Percentiles rank a stretch among this genome's conserved stretches.
phyloP scores from a whole-genome alignment of 495 filamentous ascomycete genomes.

The Tuber aestivum region DNA sequence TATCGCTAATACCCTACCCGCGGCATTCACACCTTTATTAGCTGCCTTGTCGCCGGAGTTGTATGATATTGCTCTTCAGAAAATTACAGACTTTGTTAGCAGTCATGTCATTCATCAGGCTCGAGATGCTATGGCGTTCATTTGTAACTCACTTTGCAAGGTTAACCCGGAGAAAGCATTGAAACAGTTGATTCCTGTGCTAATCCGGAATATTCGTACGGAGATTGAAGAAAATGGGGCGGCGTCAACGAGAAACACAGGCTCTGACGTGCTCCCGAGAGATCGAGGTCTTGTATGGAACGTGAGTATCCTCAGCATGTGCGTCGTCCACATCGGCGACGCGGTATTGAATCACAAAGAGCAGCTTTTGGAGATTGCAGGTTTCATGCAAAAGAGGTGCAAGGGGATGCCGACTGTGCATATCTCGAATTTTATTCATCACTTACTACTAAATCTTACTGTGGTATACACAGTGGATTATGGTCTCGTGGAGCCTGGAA shows the following conservation, averaged over 20 bases:
- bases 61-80: slow-evolving; percentile 83
- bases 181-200: slow-evolving; percentile 78
- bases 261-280: slow-evolving; percentile 84
- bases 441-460: slow-evolving; percentile 94
- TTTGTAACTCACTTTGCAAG: slow-evolving; percentile 92
- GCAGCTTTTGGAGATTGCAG: slow-evolving; percentile 82
- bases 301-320: slow-evolving; percentile 96
- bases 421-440: slow-evolving; percentile 95
- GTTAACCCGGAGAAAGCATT: slow-evolving; percentile 87
- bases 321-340: slow-evolving; percentile 88
- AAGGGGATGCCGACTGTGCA: slow-evolving; percentile 89
- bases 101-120: slow-evolving; percentile 97
- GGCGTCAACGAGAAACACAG: slow-evolving; percentile 86
- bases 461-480: slow-evolving; percentile 88
- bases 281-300: slow-evolving; percentile 95
- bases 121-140: slow-evolving; percentile 96
- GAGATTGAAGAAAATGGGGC: slow-evolving; percentile 98
- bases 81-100: slow-evolving; percentile 86
- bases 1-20: slow-evolving; percentile 90
- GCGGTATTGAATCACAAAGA: slow-evolving; percentile 80
- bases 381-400: slow-evolving; percentile 93
- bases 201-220: slow-evolving; percentile 84
- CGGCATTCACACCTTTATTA: slow-evolving; percentile 84
- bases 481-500: slow-evolving; percentile 69
- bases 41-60: slow-evolving; percentile 87